Base-by-base conservation (phyloP, 805 yeast genomes). In the Candida qinlingensis region DNA sequence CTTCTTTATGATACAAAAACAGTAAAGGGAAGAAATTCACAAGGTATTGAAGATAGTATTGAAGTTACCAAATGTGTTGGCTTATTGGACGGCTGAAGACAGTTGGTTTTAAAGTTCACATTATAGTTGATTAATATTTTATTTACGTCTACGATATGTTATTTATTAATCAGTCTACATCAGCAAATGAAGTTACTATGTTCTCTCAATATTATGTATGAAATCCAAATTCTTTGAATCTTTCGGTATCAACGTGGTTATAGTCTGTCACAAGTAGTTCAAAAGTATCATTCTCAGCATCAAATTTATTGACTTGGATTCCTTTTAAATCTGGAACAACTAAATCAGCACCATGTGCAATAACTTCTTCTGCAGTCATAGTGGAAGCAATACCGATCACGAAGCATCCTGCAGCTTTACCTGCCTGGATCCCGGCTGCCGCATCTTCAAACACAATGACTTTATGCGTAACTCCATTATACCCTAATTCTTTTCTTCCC, bases 341-440 rank as follows among this genome's bases (percentile, higher is more conserved):
- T 60, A 83, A 80, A 65, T 81, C 87, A 54, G 94, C 92, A 55
- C 94, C 95, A 50, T 84, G 79, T 47, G 72, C 77, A 65, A 79
- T 74, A 50, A 87, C 84, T 63, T 76, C 76, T 52, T 80, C 83
- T 42, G 82, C 77, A 55, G 74, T 79, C 66, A 81, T 85, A 47
- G 94, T 82, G 48, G 94, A 84, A 57, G 91, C 85, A 67, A 87
- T 83, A 63, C 95, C 96, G 58, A 87, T 80, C 52, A 86, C 84
- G 63, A 77, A 74, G 65, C 94, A 89, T 51, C 91, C 95, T 28
- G 94, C 91, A 48, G 77, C 86, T 63, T 81, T 80, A 62, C 95
- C 96, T 37, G 96, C 92, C 59, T 78, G 69, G 54, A 87, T 80
- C 63, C 96, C 96, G 44, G 94, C 91, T 50, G 90, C 92, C 41